These are phyloP conservation scores for Gracilaria caudata DNA, from an alignment of 23 red algal species.

Conservation along the genomic window DNA sequence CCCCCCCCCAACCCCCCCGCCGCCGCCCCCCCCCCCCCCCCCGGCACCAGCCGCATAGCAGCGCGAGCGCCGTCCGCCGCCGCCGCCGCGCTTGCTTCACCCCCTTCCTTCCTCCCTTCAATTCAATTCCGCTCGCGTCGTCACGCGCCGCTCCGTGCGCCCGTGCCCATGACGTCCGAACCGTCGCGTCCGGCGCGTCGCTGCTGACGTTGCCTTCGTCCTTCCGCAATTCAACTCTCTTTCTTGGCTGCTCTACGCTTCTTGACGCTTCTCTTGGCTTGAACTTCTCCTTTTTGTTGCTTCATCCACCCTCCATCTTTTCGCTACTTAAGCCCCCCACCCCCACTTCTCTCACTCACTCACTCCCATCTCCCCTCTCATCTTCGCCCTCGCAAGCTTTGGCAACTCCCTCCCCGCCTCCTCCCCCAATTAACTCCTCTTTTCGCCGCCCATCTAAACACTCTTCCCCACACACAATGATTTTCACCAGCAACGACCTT, in stretches of 20 bases:
- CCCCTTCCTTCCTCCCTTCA: neutral
- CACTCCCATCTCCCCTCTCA: neutral
- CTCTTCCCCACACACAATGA: neutral
- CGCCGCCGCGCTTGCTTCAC: neutral
- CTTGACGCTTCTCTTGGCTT: neutral
- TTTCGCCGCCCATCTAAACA: neutral
- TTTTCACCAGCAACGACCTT: slow-evolving; percentile 30
- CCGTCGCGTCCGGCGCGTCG: slow-evolving; percentile 2
- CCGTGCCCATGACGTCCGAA: slow-evolving; percentile 13
- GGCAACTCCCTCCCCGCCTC: too few species aligned
- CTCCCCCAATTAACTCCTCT: too few species aligned
- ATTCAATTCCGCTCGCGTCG: neutral
- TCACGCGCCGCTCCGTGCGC: neutral
- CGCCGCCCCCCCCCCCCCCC: too few species aligned
- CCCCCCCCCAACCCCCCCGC: too few species aligned
- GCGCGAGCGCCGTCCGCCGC: neutral
- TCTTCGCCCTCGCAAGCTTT: too few species aligned
- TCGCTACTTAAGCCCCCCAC: neutral
- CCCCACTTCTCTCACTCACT: neutral
- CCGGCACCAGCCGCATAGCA: neutral
- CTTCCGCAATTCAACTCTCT: neutral
- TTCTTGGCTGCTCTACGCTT: neutral
- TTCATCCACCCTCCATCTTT: too few species aligned
- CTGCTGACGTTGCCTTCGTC: slow-evolving; percentile 1
- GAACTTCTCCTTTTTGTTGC: neutral